Base-by-base conservation (phyloP, 257 asterid species). In the Rubia yunnanensis region DNA sequence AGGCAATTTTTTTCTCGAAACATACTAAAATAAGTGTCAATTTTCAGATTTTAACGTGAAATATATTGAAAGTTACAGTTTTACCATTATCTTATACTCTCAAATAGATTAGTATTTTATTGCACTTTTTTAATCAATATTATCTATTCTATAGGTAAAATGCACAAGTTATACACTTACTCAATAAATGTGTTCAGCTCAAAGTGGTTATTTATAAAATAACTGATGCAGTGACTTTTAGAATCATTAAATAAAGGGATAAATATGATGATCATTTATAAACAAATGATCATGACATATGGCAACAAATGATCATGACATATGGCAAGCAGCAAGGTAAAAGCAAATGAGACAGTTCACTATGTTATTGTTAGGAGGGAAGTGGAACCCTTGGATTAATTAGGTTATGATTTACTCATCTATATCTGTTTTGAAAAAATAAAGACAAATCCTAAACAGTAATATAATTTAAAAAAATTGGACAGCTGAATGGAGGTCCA, bases 401-500 rank as follows among this genome's bases (percentile, higher is more conserved):
- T 30, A 53, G 46, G 11, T 55, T 14, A 24, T 55, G 60, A 28
- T 26, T 55, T 24, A 24, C 60, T 17, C 15, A 53, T 23, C 59
- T 10, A 24, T 23, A 22, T 52, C 28, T 1, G 22, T 52, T 18
- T 3, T 50, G 5, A 50, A 20, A 34, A 10, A n/a, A 15, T 13
- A 44, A 44, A 50, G 26, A 15, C 10, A 23, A 24, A 20, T 6
- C 17, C 17, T 24, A 22, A 54, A 55, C 15, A 55, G 1, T 26
- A 26, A 55, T 14, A 10, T 8, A 53, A 26, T 30, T 3, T 49
- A 13, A 1, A 24, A 30, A 53, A 23, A 53, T 23, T 23, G 7
- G 34, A 55, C 6, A 55, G 60, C 60, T 55, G 60, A n/a, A 55
- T 13, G 8, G 32, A 55, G 34, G 60, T 55, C 34, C 60, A 55